Percentiles rank a stretch among this genome's conserved stretches.
Conservation (phyloP, 73 alveolate genomes). For the Paramecium bursaria region DNA sequence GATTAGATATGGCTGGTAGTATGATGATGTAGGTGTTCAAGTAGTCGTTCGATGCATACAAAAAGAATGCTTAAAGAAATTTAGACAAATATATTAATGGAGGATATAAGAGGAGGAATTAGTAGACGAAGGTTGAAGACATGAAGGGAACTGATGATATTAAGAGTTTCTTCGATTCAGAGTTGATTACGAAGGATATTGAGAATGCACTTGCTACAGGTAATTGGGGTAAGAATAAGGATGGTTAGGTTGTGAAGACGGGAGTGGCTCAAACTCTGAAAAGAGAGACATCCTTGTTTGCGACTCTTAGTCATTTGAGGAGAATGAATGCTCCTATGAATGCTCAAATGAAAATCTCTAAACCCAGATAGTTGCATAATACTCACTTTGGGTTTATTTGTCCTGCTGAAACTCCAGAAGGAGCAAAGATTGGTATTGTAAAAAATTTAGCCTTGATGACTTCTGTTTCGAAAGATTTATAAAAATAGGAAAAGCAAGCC, state of each 20-base stretch:
- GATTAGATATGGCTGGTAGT: conserved; percentile 99
- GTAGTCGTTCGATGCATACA: conserved; percentile 86
- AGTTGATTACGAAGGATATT: conserved; percentile 89
- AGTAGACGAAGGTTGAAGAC: conserved; percentile 15
- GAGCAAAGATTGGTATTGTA: conserved; percentile 97
- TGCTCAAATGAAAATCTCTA: conserved; percentile 95
- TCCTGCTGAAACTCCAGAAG: conserved; percentile 99
- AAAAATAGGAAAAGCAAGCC: conserved; percentile 43
- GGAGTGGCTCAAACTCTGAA: conserved; percentile 99
- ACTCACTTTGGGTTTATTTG: conserved; percentile 99
- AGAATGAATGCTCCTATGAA: conserved; percentile 96
- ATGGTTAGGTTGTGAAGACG: conserved; percentile 93
- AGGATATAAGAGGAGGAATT: conserved; percentile 40
- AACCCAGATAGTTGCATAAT: conserved; percentile 99
- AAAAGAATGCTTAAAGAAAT: conserved; percentile 83
- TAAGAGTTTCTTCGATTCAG: conserved; percentile 61
- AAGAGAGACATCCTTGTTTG: conserved; percentile 95
- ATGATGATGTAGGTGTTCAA: conserved; percentile 93
- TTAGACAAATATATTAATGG: conserved; percentile 81
- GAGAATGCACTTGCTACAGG: conserved; percentile 98
- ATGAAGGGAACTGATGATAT: conserved; percentile 42
- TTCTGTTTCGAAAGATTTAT: conserved; percentile 91
- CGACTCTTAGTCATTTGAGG: conserved; percentile 97
- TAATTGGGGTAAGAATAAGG: conserved; percentile 95
- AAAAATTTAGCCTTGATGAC: conserved; percentile 99